Base-by-base conservation (phyloP, 1,284 basidiomycete genomes). In the Apiotrichum veenhuisii region DNA sequence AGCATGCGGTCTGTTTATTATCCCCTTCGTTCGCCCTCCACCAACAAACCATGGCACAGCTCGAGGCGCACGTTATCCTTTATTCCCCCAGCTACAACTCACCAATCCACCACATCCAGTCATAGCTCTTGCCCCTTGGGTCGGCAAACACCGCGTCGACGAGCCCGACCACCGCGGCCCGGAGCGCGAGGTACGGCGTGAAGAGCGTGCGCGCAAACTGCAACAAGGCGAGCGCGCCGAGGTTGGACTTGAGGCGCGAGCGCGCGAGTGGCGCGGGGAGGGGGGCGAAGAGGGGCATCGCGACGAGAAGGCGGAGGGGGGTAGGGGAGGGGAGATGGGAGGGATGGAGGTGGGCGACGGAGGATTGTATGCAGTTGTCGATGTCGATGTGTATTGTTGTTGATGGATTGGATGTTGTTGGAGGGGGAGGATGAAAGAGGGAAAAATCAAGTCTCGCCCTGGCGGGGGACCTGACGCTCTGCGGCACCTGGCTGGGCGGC, bases 161-260 rank as follows among this genome's bases (percentile, higher is more conserved):
- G n/a, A 62, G 33, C 49, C 52, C 55, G n/a, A 71, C 55, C 0
- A 67, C 11, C 2, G 61, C 53, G 1, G 61, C 48, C n/a, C 66
- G 49, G 25, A 73, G 22, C 8, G 65, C 47, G 27, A 62, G 54
- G 52, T 70, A 75, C 2, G 72, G 71, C 33, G 71, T 63, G 55
- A 74, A 72, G 20, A 67, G n/a, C 2, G 54, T 57, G 12, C 62
- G 58, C 4, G 49, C 38, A 51, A 72, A 57, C 38, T 55, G 25
- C 48, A 58, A 34, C n/a, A 75, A 57, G 8, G 64, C 59, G 27
- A 75, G 54, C 9, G 59, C 55, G 54, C 69, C 71, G 30, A 70
- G 43, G 59, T 73, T 75, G 48, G 64, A 58, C 58, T 73, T 73
- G 18, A 75, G 65, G 8, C 72, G 61, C 17, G 63, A 63, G 15